Percentiles rank a stretch among this genome's conserved stretches.
These are phyloP conservation scores for Solanum chmielewskii DNA, from an alignment of 257 asterid species.

Conservation along the genomic window DNA sequence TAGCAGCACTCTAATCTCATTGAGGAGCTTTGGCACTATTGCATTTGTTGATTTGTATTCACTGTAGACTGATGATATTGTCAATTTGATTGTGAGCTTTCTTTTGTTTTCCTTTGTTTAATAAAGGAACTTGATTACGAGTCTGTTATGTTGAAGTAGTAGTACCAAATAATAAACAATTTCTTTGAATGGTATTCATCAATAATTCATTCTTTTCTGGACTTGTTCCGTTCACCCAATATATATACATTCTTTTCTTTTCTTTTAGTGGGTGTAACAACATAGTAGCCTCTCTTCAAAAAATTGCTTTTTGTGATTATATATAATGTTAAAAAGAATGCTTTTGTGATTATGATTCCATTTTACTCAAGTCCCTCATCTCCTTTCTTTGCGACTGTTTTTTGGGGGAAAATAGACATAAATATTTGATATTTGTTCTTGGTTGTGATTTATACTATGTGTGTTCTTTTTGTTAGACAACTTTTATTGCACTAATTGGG, in stretches of 20 bases:
- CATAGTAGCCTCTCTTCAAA: neutral
- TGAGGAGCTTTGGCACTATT: neutral
- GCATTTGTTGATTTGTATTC: neutral
- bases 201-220: neutral
- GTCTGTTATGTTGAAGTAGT: neutral
- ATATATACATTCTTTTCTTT: neutral
- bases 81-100: neutral
- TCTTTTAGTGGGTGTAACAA: neutral
- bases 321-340: neutral
- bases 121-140: neutral
- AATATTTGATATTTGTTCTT: neutral
- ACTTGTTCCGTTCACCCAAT: neutral
- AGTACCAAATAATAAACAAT: neutral
- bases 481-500: neutral
- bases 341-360: neutral
- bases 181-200: neutral
- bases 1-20: neutral
- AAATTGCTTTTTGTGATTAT: neutral
- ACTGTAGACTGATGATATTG: neutral
- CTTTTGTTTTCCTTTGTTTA: neutral
- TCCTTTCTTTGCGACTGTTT: neutral
- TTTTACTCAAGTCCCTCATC: neutral
- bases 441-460: neutral
- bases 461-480: neutral
- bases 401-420: neutral